A percentile compares a stretch with the other conserved stretches of the same genome.
phyloP scores from a whole-genome alignment of 305 asterid species.

The Fraxinus sp. region DNA sequence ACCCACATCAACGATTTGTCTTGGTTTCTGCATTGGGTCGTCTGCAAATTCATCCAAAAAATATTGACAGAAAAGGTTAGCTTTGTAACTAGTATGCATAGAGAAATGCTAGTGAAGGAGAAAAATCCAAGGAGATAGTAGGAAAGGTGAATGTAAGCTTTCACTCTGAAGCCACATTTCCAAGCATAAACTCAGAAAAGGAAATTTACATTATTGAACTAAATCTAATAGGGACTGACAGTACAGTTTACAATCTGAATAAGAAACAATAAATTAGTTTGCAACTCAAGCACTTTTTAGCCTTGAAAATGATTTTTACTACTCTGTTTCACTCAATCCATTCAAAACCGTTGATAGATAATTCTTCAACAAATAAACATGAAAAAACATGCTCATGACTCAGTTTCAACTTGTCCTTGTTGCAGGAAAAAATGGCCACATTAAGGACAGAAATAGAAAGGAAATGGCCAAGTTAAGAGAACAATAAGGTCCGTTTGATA shows the following conservation, averaged over 20 bases:
- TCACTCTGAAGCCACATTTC: background rate
- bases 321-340: background rate
- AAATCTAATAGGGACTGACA: background rate
- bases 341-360: too few relatives aligned
- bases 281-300: background rate
- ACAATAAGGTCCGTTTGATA: too few relatives aligned
- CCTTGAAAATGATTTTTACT: background rate
- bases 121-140: background rate
- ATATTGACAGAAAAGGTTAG: background rate
- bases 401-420: background rate
- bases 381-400: background rate
- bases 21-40: slow-evolving; percentile 43
- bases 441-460: background rate
- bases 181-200: background rate
- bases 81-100: background rate
- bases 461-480: too few relatives aligned
- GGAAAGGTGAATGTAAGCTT: background rate
- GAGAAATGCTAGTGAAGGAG: background rate
- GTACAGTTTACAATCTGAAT: background rate
- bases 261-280: background rate
- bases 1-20: slow-evolving; percentile 87
- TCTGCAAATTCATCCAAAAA: slow-evolving; percentile 36
- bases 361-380: background rate
- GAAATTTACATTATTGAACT: background rate
- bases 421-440: background rate